A percentile compares a stretch with the other conserved stretches of the same genome.
phyloP scores from a whole-genome alignment of 306 rosid genomes.

The Pterocarpus santalinus region DNA sequence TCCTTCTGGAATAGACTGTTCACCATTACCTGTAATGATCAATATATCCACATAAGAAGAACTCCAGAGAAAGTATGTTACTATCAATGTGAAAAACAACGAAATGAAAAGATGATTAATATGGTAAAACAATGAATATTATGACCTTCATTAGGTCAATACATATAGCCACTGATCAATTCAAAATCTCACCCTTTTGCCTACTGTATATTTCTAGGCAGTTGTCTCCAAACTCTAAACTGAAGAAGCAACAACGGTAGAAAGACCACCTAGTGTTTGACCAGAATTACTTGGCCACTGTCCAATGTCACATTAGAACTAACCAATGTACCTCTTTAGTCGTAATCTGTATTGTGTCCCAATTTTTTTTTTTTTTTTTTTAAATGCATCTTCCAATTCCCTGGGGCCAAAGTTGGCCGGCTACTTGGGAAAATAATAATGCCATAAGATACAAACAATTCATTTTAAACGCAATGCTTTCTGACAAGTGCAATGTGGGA shows the following conservation, averaged over 20 bases:
- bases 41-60: constrained; percentile 37
- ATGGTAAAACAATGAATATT: constrained; percentile 11
- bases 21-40: constrained; percentile 73
- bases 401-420: neutral
- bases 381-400: neutral
- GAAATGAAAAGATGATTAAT: constrained; percentile 15
- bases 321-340: neutral
- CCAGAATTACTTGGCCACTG: constrained; percentile 2
- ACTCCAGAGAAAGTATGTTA: constrained; percentile 1
- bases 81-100: constrained; percentile 23
- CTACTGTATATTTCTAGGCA: constrained; percentile 10
- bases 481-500: neutral
- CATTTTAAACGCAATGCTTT: neutral
- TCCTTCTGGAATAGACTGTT: constrained; percentile 78
- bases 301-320: neutral
- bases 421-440: too few relatives aligned
- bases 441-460: too few relatives aligned
- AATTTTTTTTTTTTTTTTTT: too few relatives aligned
- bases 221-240: constrained; percentile 22
- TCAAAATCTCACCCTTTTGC: constrained; percentile 35
- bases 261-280: constrained; percentile 20
- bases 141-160: constrained; percentile 8
- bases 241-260: constrained; percentile 13
- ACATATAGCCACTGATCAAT: constrained; percentile 8
- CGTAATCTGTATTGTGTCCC: neutral